Evolutionary conservation across 768 basidiomycete species (phyloP).

Genomic region (Krasilnikovozyma curviuscula): DNA sequence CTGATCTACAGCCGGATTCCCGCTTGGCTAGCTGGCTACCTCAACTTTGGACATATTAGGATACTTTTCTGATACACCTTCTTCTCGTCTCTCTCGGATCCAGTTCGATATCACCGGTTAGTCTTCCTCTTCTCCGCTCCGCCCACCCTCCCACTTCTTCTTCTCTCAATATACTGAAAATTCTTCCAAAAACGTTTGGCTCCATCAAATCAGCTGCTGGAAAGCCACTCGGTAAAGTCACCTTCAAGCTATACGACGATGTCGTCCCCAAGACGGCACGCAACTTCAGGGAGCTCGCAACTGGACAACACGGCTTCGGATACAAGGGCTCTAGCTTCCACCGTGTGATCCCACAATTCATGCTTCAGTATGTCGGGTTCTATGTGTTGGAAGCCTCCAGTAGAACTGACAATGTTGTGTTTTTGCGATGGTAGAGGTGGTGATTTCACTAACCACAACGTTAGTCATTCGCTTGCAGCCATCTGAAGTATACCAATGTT

Average conservation of each 20-base stretch:
- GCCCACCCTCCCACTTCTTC: not conserved
- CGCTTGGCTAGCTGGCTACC: too few species aligned
- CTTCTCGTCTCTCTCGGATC: not conserved
- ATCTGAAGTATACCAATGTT: not conserved
- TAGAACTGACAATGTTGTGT: too few species aligned
- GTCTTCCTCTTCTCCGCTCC: not conserved
- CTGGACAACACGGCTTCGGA: constrained; percentile 35
- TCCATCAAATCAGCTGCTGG: not conserved
- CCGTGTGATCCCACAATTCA: constrained; percentile 38
- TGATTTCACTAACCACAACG: not conserved
- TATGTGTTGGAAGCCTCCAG: too few species aligned
- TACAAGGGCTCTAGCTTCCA: constrained; percentile 56
- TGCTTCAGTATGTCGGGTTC: too few species aligned
- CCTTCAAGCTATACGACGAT: constrained; percentile 67
- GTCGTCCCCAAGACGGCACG: constrained; percentile 23
- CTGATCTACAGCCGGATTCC: too few species aligned
- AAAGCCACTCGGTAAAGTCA: constrained; percentile 21
- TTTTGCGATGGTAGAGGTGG: not conserved
- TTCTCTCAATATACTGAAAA: too few species aligned
- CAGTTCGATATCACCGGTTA: too few species aligned
- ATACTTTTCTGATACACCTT: too few species aligned
- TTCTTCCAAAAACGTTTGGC: too few species aligned
- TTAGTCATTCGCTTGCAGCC: constrained; percentile 17
- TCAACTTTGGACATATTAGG: too few species aligned
- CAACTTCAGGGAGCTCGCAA: constrained; percentile 61